Base-by-base conservation (phyloP, 2,329 filamentous ascomycete species). In the Pezicula radicicola region DNA sequence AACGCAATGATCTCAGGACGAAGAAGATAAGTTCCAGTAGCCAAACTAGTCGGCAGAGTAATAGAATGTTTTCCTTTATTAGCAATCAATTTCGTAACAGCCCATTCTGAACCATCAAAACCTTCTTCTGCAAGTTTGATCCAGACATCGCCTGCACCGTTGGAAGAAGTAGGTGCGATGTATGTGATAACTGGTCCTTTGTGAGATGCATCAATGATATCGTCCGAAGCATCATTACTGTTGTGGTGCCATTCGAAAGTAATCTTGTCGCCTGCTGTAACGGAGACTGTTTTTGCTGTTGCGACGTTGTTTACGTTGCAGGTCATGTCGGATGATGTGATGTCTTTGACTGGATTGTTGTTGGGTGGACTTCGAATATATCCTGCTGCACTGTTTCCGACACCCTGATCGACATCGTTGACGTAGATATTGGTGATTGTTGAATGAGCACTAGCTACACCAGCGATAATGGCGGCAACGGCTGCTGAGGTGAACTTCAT, bases 201-300 rank as follows among this genome's bases (percentile, higher is more conserved):
- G 69, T 81, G 79, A 44, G 74, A 76, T 16, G 62, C 54, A 57
- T 70, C 78, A 48, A 81, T 76, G 68, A 80, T 77, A 65, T 80
- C 76, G 53, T 61, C 60, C 7, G 57, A 53, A 9, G 56, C 45
- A 3, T 42, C 40, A 42, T 75, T 72, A 60, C 37, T 70, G 65
- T 80, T 61, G 68, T 80, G 77, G 53, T 80, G 71, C 79, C 79
- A 83, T 59, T 81, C 71, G 27, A 76, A 70, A 54, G 60, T 66
- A 51, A 80, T 58, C 60, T 71, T 71, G 59, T 77, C 75, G 54
- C 78, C 78, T 15, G 73, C 73, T 6, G 71, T 66, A n/a, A 73
- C 72, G 28, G 65, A 60, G 57, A 73, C 69, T 57, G 76, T 76
- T 43, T 68, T 63, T 35, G 64, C 71, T 37, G 69, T 61, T 40